Evolutionary conservation across 345 rosid species (phyloP).

Genomic region (Lenwebbia sp.): DNA sequence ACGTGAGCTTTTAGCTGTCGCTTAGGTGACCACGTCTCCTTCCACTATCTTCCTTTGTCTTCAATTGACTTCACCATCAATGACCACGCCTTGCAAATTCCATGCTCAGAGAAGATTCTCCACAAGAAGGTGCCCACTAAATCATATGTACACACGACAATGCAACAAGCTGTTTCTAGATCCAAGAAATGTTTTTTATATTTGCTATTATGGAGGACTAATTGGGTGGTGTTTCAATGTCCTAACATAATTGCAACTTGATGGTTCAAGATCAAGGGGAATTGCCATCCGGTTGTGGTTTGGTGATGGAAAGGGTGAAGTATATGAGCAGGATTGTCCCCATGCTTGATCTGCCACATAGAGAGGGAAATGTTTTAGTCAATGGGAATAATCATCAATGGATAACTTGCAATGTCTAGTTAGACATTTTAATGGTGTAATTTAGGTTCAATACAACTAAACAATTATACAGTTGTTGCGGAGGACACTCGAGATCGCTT

Average conservation of each 20-base stretch:
- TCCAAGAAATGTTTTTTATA: neutral
- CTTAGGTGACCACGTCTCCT: neutral
- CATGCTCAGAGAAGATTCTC: neutral
- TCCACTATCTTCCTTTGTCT: neutral
- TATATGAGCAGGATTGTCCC: neutral
- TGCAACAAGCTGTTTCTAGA: neutral
- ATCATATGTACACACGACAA: neutral
- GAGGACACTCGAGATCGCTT: neutral
- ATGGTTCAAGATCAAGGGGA: neutral
- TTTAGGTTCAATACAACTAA: neutral
- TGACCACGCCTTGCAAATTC: neutral
- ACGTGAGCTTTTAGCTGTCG: neutral
- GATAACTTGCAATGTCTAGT: neutral
- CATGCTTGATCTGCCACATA: neutral
- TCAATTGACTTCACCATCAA: neutral
- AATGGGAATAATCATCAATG: neutral
- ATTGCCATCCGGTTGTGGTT: neutral
- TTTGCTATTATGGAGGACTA: neutral
- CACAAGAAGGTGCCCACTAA: neutral
- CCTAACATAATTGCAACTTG: neutral
- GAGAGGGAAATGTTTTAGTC: neutral
- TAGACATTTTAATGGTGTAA: neutral
- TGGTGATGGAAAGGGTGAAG: neutral
- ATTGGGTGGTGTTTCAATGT: neutral
- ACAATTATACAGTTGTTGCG: neutral